Conservation (phyloP, 306 rosid genomes). For the Vicia sativa region DNA sequence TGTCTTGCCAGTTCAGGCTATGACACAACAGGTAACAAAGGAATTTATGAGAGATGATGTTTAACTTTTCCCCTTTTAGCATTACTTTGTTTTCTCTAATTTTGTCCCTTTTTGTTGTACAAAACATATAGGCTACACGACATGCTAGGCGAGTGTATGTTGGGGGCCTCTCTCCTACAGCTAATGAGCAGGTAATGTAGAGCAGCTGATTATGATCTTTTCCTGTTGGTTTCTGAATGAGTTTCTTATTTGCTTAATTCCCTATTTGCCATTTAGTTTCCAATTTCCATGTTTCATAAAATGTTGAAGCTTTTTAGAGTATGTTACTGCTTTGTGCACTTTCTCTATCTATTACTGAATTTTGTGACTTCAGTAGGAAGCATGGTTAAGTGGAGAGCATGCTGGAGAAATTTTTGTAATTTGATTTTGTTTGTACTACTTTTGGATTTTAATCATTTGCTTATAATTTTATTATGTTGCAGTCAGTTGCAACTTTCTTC, state of each 20-base stretch:
- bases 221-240: constrained; percentile 5
- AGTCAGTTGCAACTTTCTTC: constrained; percentile 98
- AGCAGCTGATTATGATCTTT: background rate
- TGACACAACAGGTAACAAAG: constrained; percentile 95
- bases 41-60: background rate
- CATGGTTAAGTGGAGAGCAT: background rate
- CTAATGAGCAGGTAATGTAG: constrained; percentile 83
- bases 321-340: background rate
- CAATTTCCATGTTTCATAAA: constrained; percentile 17
- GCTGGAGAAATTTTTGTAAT: background rate
- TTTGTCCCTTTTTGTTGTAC: constrained; percentile 27
- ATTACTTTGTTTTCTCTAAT: background rate
- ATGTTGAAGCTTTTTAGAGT: constrained; percentile 2
- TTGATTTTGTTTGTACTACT: constrained; percentile 2
- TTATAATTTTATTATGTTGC: constrained; percentile 45
- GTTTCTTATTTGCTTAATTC: constrained; percentile 13
- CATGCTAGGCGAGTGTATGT: constrained; percentile 99
- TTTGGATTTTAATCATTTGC: constrained; percentile 12
- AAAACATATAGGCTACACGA: constrained; percentile 75
- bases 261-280: background rate
- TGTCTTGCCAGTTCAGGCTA: constrained; percentile 99
- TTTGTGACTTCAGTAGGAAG: constrained; percentile 8
- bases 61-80: background rate
- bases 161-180: constrained; percentile 98
- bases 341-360: background rate